Percentiles rank a stretch among this genome's conserved stretches.
These are phyloP conservation scores for Gloeophyllum trabeum DNA, from an alignment of 768 basidiomycete genomes.

Conservation along the genomic window DNA sequence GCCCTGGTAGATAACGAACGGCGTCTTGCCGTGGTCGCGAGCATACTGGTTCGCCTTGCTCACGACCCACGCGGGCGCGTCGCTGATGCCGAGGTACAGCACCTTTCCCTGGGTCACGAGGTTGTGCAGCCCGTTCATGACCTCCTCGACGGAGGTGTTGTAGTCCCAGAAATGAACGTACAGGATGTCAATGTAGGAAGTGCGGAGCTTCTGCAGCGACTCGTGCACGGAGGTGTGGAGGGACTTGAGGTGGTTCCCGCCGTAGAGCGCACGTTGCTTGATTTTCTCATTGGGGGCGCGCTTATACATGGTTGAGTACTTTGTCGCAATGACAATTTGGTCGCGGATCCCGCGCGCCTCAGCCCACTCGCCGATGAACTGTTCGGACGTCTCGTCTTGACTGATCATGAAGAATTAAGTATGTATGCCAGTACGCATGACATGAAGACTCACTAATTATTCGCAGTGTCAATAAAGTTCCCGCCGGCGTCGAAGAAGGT, in stretches of 20 bases:
- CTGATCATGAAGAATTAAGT: too few species aligned
- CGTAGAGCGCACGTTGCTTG: conserved; percentile 25
- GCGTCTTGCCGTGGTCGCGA: too few species aligned
- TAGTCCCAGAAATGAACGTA: conserved; percentile 33
- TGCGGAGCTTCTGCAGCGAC: conserved; percentile 23
- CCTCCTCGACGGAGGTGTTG: conserved; percentile 26
- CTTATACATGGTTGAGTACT: conserved; percentile 18
- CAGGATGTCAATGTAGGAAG: conserved; percentile 26
- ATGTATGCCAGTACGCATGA: too few species aligned
- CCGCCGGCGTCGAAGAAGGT: too few species aligned
- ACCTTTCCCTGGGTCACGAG: conserved; percentile 37
- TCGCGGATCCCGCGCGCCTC: conserved; percentile 21
- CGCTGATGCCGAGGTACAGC: conserved; percentile 32
- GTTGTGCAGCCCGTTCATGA: conserved; percentile 39
- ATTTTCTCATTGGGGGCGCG: conserved; percentile 7
- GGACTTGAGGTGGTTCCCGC: conserved; percentile 28
- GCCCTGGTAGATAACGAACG: too few species aligned
- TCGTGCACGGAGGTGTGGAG: conserved; percentile 21
- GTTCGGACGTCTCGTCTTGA: conserved; percentile 17
- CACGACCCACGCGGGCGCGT: too few species aligned
- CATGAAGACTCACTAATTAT: conserved; percentile 20
- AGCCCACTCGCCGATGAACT: conserved; percentile 30
- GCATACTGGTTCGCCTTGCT: too few species aligned
- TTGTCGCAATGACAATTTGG: conserved; percentile 21
- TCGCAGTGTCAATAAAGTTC: too few species aligned